Evolutionary conservation across 345 rosid species (phyloP).

Genomic region (Laguncularia racemosa): DNA sequence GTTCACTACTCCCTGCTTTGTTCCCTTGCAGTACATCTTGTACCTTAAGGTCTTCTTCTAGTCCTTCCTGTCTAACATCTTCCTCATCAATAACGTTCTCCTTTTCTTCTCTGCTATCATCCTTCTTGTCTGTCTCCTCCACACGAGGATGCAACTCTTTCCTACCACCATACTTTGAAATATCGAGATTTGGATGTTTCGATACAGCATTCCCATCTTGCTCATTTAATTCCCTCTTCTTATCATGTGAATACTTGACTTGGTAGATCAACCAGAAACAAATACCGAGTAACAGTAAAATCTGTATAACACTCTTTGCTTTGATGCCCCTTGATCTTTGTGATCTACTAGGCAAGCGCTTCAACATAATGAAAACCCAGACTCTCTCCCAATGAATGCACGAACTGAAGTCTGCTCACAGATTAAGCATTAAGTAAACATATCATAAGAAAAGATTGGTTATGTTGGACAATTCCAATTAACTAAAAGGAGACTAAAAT

Average conservation of each 20-base stretch:
- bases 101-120: constrained; percentile 32
- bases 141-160: constrained; percentile 53
- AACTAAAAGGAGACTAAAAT: too few relatives aligned
- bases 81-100: constrained; percentile 8
- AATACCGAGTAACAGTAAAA: constrained; percentile 64
- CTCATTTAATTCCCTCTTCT: constrained; percentile 66
- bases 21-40: too few relatives aligned
- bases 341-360: constrained; percentile 52
- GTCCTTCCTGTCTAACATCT: constrained; percentile 37
- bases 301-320: constrained; percentile 68
- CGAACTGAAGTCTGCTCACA: neutral
- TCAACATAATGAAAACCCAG: constrained; percentile 36
- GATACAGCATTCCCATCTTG: constrained; percentile 31
- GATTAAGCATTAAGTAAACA: too few relatives aligned
- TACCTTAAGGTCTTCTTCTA: neutral
- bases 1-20: neutral
- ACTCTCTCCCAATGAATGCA: constrained; percentile 5
- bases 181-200: constrained; percentile 18
- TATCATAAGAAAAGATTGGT: too few relatives aligned
- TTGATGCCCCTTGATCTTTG: constrained; percentile 62
- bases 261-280: constrained; percentile 87
- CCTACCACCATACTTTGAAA: constrained; percentile 68
- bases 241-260: constrained; percentile 87
- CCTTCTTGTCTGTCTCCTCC: constrained; percentile 18
- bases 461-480: too few relatives aligned